A percentile compares a stretch with the other conserved stretches of the same genome.
Evolutionary conservation across 2,329 filamentous ascomycete genomes (phyloP).

Genomic region (Alternaria novae-zelandiae): DNA sequence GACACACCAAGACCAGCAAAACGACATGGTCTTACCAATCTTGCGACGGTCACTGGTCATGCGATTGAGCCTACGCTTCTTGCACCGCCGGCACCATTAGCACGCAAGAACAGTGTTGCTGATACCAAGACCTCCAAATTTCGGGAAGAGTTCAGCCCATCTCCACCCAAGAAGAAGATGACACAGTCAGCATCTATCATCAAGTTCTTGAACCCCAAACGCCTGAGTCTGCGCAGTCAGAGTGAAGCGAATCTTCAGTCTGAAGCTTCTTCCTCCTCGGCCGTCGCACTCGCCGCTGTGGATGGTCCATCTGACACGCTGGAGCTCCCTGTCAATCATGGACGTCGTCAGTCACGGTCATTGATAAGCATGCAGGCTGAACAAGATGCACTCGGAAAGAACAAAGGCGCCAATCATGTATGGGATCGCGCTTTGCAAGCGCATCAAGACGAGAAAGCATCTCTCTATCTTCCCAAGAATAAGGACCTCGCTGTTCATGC

Average conservation of each 20-base stretch:
- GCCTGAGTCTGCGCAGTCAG: constrained; percentile 36
- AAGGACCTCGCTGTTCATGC: constrained; percentile 34
- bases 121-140: constrained; percentile 45
- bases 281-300: background rate
- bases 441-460: constrained; percentile 44
- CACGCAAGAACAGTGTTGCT: constrained; percentile 39
- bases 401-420: constrained; percentile 33
- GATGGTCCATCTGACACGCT: constrained; percentile 32
- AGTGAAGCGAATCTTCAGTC: constrained; percentile 37
- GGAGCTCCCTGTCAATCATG: constrained; percentile 14
- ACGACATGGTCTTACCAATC: constrained; percentile 15
- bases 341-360: constrained; percentile 39
- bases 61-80: background rate
- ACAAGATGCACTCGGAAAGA: constrained; percentile 30
- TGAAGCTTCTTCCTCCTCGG: background rate
- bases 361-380: constrained; percentile 39
- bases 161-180: constrained; percentile 35
- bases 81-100: constrained; percentile 9
- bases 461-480: constrained; percentile 43
- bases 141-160: constrained; percentile 45
- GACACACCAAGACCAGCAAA: constrained; percentile 28
- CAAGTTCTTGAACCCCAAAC: constrained; percentile 39
- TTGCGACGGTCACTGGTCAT: constrained; percentile 3
- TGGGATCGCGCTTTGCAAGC: constrained; percentile 48
- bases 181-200: constrained; percentile 35